A percentile compares a stretch with the other conserved stretches of the same genome.
Evolutionary conservation across 2,329 filamentous ascomycete genomes (phyloP).

Genomic region (Fusarium sp.): DNA sequence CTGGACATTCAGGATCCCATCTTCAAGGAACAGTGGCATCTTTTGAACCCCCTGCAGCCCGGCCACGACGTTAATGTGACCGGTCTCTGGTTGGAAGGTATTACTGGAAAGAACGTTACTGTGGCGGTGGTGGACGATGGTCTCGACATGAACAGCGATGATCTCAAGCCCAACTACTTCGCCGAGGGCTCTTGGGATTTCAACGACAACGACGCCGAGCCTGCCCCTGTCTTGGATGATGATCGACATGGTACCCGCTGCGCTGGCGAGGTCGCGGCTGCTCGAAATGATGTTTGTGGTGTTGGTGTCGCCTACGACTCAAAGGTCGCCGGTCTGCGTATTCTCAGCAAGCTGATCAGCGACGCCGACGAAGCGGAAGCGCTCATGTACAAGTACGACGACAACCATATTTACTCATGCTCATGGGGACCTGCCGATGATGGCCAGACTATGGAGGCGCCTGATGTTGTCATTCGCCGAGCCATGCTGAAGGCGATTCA

Average conservation of each 20-base stretch:
- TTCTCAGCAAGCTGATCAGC: slow-evolving; percentile 88
- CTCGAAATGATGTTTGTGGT: slow-evolving; percentile 91
- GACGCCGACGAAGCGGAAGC: slow-evolving; percentile 93
- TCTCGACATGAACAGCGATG: slow-evolving; percentile 93
- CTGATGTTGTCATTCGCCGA: slow-evolving; percentile 85
- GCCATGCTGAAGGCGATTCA: slow-evolving; percentile 95
- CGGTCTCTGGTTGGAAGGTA: slow-evolving; percentile 87
- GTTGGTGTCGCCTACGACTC: slow-evolving; percentile 96
- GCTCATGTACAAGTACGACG: slow-evolving; percentile 90
- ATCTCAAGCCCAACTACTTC: slow-evolving; percentile 94
- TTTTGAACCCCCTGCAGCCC: slow-evolving; percentile 82
- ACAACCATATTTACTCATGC: slow-evolving; percentile 98
- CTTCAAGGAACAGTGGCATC: slow-evolving; percentile 94
- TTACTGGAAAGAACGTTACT: slow-evolving; percentile 88
- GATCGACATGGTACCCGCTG: slow-evolving; percentile 94
- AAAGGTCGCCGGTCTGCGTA: slow-evolving; percentile 90
- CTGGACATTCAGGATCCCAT: slow-evolving; percentile 90
- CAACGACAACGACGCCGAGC: slow-evolving; percentile 84
- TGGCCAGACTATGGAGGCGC: slow-evolving; percentile 91
- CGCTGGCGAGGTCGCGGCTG: slow-evolving; percentile 92
- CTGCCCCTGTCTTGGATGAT: slow-evolving; percentile 83
- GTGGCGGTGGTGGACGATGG: slow-evolving; percentile 97
- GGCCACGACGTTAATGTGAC: slow-evolving; percentile 98
- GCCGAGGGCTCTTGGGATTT: slow-evolving; percentile 94
- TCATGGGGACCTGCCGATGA: slow-evolving; percentile 98